Conservation (phyloP, 345 rosid species). For the Cardamine occulta region DNA sequence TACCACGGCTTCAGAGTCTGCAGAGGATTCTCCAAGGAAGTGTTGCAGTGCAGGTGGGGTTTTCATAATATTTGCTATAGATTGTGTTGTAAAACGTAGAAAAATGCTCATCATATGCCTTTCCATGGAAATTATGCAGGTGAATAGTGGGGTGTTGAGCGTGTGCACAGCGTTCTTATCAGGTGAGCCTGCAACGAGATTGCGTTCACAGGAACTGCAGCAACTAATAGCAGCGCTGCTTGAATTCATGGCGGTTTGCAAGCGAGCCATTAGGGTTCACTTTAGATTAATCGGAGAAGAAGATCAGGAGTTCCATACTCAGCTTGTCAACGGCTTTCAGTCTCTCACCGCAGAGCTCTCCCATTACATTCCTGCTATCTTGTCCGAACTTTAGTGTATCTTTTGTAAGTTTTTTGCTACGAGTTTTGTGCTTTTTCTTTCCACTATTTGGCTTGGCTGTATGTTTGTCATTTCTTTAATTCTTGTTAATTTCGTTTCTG, state of each 20-base stretch:
- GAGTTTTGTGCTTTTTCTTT: slow-evolving; percentile 17
- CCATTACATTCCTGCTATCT: slow-evolving; percentile 97
- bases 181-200: slow-evolving; percentile 96
- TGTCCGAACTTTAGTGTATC: slow-evolving; percentile 73
- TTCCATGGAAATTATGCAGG: slow-evolving; percentile 55
- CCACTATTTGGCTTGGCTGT: slow-evolving; percentile 20
- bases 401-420: slow-evolving; percentile 12
- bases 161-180: slow-evolving; percentile 99
- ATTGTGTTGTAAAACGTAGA: slow-evolving; percentile 7
- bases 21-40: slow-evolving; percentile 99
- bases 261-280: slow-evolving; percentile 96
- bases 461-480: slow-evolving; percentile 9
- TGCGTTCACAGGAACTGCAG: slow-evolving; percentile 95
- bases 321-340: slow-evolving; percentile 98
- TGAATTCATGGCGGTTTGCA: slow-evolving; percentile 99
- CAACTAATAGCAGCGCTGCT: slow-evolving; percentile 97
- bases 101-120: slow-evolving; percentile 5
- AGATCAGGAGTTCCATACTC: slow-evolving; percentile 98
- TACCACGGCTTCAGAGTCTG: slow-evolving; percentile 93
- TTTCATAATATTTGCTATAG: not conserved
- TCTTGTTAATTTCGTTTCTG: slow-evolving; percentile 14
- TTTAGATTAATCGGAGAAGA: slow-evolving; percentile 93
- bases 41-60: slow-evolving; percentile 93
- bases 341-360: slow-evolving; percentile 96
- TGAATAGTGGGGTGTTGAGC: slow-evolving; percentile 94